Evolutionary conservation across 371 early-diverging fungal species (phyloP).

Genomic region (Mucor piriformis): DNA sequence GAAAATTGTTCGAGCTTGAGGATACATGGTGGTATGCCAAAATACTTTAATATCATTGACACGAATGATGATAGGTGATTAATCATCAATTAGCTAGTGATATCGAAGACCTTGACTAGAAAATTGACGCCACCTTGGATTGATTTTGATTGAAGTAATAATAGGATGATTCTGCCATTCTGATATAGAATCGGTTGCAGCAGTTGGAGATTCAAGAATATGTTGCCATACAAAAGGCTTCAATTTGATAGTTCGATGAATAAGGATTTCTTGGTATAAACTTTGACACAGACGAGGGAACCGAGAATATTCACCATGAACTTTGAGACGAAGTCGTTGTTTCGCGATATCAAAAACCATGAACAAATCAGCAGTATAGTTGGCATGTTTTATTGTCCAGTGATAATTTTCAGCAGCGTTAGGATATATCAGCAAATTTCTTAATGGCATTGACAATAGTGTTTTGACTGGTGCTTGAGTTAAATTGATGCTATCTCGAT

Average conservation of each 20-base stretch:
- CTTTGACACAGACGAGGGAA: neutral
- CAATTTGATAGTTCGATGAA: neutral
- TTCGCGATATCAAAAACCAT: neutral
- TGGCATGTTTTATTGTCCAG: neutral
- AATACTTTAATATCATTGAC: neutral
- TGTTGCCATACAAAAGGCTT: neutral
- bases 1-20: neutral
- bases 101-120: neutral
- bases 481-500: neutral
- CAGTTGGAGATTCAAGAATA: neutral
- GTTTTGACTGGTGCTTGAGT: neutral
- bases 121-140: neutral
- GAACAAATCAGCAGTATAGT: neutral
- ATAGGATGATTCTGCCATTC: neutral
- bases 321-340: neutral
- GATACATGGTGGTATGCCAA: neutral
- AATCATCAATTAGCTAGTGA: neutral
- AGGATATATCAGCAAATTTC: neutral
- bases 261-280: neutral
- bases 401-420: neutral
- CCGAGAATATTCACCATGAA: neutral
- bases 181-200: neutral
- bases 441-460: neutral
- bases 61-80: neutral
- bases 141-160: neutral